Conservation (phyloP, 352 stramenopile genomes). For the Globisporangium paddicum region DNA sequence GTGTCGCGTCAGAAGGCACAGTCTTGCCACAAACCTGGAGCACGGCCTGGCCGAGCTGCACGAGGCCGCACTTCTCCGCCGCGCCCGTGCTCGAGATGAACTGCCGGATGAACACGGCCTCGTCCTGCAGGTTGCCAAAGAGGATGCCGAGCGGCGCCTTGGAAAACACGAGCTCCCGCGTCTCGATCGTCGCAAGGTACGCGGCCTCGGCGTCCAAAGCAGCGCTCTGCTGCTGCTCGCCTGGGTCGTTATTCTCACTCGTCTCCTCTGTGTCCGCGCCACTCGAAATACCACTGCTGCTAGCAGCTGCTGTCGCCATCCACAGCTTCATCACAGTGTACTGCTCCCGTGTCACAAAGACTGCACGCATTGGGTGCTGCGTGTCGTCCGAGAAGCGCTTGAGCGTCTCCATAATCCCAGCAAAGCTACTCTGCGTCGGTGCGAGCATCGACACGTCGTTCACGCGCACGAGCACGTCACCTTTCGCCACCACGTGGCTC, state of each 20-base stretch:
- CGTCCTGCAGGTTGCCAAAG: conserved; percentile 81
- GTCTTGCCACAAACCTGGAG: conserved; percentile 74
- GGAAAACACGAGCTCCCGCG: conserved; percentile 59
- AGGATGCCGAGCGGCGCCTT: conserved; percentile 68
- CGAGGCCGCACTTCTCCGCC: conserved; percentile 60
- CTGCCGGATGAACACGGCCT: conserved; percentile 71
- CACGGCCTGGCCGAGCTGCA: conserved; percentile 58
- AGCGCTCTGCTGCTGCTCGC: conserved; percentile 14
- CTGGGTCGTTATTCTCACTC: conserved; percentile 6
- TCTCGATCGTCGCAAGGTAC: conserved; percentile 17
- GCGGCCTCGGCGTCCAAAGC: conserved; percentile 4
- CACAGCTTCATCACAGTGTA: conserved; percentile 37
- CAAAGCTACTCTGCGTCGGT: conserved; percentile 42
- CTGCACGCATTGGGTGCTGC: conserved; percentile 33
- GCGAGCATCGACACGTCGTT: conserved; percentile 52
- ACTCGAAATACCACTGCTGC: not conserved
- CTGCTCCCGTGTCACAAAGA: conserved; percentile 55
- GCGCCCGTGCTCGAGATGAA: conserved; percentile 75
- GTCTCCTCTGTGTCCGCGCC: not conserved
- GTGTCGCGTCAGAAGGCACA: conserved; percentile 49
- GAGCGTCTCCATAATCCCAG: conserved; percentile 56
- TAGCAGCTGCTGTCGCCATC: conserved; percentile 1
- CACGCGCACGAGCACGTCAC: conserved; percentile 64
- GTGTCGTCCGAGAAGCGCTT: conserved; percentile 45
- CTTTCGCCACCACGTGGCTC: conserved; percentile 46